Percentiles rank a stretch among this genome's conserved stretches.
Evolutionary conservation across 2,329 filamentous ascomycete species (phyloP).

Genomic region (Curvularia verruculosa): DNA sequence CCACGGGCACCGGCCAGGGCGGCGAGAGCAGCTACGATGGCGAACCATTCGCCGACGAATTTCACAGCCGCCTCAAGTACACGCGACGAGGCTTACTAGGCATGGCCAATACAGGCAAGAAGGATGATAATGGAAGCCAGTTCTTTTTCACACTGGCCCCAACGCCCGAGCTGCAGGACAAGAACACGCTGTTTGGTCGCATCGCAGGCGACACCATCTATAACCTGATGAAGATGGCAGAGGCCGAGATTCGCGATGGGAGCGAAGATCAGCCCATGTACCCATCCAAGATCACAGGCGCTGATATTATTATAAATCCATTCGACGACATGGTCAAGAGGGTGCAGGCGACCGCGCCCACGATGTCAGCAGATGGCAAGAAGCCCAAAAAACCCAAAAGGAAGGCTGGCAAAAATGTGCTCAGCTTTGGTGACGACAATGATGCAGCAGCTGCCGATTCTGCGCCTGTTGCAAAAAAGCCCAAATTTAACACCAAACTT

Average conservation of each 20-base stretch:
- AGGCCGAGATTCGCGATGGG: conserved; percentile 77
- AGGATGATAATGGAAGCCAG: conserved; percentile 87
- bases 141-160: conserved; percentile 92
- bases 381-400: conserved; percentile 65
- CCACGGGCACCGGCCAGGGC: conserved; percentile 88
- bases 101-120: conserved; percentile 88
- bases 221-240: conserved; percentile 91
- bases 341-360: conserved; percentile 61
- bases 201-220: conserved; percentile 95
- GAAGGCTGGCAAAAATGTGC: conserved; percentile 74
- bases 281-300: conserved; percentile 74
- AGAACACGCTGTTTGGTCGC: conserved; percentile 92
- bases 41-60: conserved; percentile 83
- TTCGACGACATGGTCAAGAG: conserved; percentile 81
- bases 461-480: conserved; percentile 70
- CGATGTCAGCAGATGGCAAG: conserved; percentile 54
- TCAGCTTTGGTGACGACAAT: conserved; percentile 76
- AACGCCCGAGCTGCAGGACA: conserved; percentile 83
- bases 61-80: conserved; percentile 90
- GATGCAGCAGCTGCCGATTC: conserved; percentile 62
- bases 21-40: conserved; percentile 92
- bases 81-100: conserved; percentile 87
- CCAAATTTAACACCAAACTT: conserved; percentile 78
- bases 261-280: conserved; percentile 84
- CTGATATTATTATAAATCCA: conserved; percentile 80